Evolutionary conservation across 768 basidiomycete species (phyloP), one percentile per base, ranked within the genome.

Genomic region (Mycena vulgaris): DNA sequence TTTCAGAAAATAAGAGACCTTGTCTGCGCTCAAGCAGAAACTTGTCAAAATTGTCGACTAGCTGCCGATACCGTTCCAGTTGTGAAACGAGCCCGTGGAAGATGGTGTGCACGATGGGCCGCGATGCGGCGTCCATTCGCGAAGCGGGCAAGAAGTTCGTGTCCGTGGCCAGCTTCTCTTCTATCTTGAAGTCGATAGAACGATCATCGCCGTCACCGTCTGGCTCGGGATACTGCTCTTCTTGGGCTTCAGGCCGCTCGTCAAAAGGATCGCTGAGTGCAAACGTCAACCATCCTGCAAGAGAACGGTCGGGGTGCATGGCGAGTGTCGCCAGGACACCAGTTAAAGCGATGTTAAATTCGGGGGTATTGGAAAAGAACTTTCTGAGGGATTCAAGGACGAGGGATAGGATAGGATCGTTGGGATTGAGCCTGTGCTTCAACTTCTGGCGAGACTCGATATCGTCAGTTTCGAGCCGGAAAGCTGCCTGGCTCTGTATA

Each of bases 1-100:
- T 96, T 81, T 98, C 96, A 5, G 93, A 93, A 80, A 97, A 98
- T 21, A 97, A 81, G 11, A 99, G 85, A 2, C 96, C 97, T 76
- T 93, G 93, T 21, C 97, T 88, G 39, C 97, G 89, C 80, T 99
- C 95, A 2, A 90, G 79, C 3, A 99, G 88, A 75, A 89, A 94
- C 76, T 88, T 88, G 82, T 98, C 96, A 76, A 98, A 98, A 52
- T 92, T 83, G 25, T 92, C 87, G 31, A 97, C 90, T 23, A 86
- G 78, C 45, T 87, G 84, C 9, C 95, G 91, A 81, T 96, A 96
- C 51, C 88, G 85, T 74, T 95, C 93, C 11, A 98, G 87, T 74
- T 96, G 94, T 21, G 87, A 85, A 48, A 95, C 91, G 5, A 98
- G 89, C 14, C 92, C 90, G 30, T 93, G 89, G 71, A 97, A 88